phyloP scores from a whole-genome alignment of 306 rosid genomes.

The Cucurbita pepo region DNA sequence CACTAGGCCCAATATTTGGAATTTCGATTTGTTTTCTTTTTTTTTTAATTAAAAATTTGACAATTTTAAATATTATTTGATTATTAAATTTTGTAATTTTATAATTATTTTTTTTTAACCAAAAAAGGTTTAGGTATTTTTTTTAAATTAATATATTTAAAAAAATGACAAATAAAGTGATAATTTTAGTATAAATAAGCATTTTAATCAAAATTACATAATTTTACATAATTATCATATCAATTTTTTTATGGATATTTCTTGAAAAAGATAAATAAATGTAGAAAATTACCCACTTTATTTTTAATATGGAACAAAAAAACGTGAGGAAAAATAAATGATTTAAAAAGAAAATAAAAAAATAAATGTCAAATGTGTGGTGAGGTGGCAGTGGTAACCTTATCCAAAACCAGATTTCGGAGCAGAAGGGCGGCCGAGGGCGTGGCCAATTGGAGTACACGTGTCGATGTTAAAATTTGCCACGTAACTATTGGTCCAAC shows the following conservation, averaged over 20 bases:
- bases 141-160: no score
- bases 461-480: fast-evolving
- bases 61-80: neutral
- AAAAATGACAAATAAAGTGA: no score
- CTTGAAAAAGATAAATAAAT: no score
- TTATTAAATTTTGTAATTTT: neutral
- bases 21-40: neutral
- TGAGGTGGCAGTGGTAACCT: neutral
- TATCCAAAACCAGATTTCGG: neutral
- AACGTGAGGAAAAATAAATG: neutral
- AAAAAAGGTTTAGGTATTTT: no score
- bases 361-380: neutral
- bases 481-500: neutral
- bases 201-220: no score
- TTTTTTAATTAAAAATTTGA: no score
- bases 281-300: no score
- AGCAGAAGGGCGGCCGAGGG: neutral
- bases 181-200: no score
- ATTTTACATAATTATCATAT: no score
- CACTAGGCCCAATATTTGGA: neutral
- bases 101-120: neutral
- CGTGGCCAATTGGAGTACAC: conserved; percentile 3
- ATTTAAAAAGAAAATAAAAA: neutral
- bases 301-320: no score
- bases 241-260: no score